These are phyloP conservation scores for Brassica nigra DNA, from an alignment of 345 rosid species.

Conservation along the genomic window DNA sequence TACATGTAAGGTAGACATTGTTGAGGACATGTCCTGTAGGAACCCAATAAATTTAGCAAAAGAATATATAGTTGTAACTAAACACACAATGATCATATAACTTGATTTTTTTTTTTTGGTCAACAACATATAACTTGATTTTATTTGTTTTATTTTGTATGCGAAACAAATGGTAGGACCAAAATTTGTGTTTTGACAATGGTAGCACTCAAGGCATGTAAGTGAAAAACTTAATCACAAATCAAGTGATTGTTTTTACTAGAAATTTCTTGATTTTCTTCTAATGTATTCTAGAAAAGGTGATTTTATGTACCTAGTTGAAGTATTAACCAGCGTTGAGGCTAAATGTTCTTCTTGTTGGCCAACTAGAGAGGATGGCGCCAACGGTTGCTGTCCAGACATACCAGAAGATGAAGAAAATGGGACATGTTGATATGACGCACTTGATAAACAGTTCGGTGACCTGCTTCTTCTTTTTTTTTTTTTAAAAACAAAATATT, in stretches of 20 bases:
- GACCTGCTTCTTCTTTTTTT: neutral
- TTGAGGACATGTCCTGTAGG: neutral
- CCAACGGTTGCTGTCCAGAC: neutral
- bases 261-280: neutral
- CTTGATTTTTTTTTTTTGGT: neutral
- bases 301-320: neutral
- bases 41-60: neutral
- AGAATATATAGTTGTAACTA: neutral
- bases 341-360: neutral
- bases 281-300: neutral
- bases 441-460: neutral
- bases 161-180: neutral
- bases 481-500: neutral
- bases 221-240: neutral
- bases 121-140: no score
- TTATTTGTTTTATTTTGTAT: neutral
- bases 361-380: neutral
- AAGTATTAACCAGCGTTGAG: neutral
- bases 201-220: neutral
- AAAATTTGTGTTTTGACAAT: neutral
- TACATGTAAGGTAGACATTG: neutral
- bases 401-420: neutral
- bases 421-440: neutral
- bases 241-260: neutral
- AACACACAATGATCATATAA: neutral